Evolutionary conservation across 768 basidiomycete species (phyloP), one percentile per base, ranked within the genome.

Genomic region (Baorangia bicolor): DNA sequence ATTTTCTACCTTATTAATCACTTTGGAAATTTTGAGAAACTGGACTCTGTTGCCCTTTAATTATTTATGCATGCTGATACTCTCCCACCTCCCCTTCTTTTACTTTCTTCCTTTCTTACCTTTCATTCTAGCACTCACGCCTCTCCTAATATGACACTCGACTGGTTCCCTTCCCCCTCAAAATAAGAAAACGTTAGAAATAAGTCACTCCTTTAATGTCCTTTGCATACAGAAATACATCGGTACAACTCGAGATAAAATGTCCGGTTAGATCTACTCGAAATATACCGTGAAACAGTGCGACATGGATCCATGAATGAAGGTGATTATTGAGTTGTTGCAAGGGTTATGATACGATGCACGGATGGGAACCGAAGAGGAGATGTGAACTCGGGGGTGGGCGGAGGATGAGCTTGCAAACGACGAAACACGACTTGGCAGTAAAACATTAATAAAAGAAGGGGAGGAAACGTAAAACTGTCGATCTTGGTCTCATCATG

Each of bases 171-270:
- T 39, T 2, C 21, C 33, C 20, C 6, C 38, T 37, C 20, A 10
- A 37, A 38, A 46, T 31, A 23, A 53, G 34, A 47, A 43, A 52
- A 31, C 53, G 55, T 58, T 72, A 68, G 58, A 53, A 72, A 70
- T 64, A 73, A 73, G 59, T 71, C 70, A 73, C 64, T 71, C 69
- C 62, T 66, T 67, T 63, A 66, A 66, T 68, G 72, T 73, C 65
- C 70, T 59, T 63, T 55, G 67, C 60, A 59, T 64, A 72, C 62
- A 68, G 61, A 67, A 74, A 64, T 74, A 74, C 70, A 74, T 62
- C 64, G 60, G 60, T 70, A 66, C 49, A 60, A 46, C 49, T 73
- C 63, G 66, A 66, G 60, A 55, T 61, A 61, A 58, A 64, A 67
- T 56, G 69, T 74, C 67, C 63, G 20, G 49, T 56, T 69, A 74